Conservation (phyloP, 441 rosid genomes). For the Codiaeum variegatum region DNA sequence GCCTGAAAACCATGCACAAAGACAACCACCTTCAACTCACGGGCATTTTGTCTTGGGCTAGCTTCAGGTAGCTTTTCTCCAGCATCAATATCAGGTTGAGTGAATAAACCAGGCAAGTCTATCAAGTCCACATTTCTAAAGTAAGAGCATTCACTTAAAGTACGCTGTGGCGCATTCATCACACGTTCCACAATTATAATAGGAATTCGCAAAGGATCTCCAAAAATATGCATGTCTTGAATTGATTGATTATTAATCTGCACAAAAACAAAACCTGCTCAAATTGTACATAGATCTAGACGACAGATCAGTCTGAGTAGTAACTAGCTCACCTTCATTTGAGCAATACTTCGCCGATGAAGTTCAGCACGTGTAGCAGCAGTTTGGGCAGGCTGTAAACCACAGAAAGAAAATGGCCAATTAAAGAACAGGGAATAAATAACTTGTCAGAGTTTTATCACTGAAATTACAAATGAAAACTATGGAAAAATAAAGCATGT, state of each 20-base stretch:
- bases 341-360: slow-evolving; percentile 90
- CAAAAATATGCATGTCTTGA: slow-evolving; percentile 87
- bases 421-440: slow-evolving; percentile 21
- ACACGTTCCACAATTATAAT: slow-evolving; percentile 78
- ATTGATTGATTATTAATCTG: slow-evolving; percentile 84
- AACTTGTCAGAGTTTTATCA: neutral
- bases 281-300: too few species aligned
- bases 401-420: slow-evolving; percentile 15
- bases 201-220: slow-evolving; percentile 76
- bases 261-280: slow-evolving; percentile 24
- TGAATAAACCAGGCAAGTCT: slow-evolving; percentile 30
- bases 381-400: slow-evolving; percentile 72
- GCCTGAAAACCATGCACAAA: slow-evolving; percentile 99
- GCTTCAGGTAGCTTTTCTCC: slow-evolving; percentile 28
- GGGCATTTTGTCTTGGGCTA: slow-evolving; percentile 32
- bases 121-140: slow-evolving; percentile 53
- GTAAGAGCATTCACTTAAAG: slow-evolving; percentile 69
- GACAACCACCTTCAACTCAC: slow-evolving; percentile 65
- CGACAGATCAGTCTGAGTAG: slow-evolving; percentile 10
- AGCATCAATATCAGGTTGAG: slow-evolving; percentile 28
- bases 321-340: slow-evolving; percentile 65
- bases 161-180: slow-evolving; percentile 65
- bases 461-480: slow-evolving; percentile 9
- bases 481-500: neutral
- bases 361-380: slow-evolving; percentile 89